A percentile compares a stretch with the other conserved stretches of the same genome.
Conservation (phyloP, 2,329 filamentous ascomycete genomes). For the Colletotrichum theobromicola region DNA sequence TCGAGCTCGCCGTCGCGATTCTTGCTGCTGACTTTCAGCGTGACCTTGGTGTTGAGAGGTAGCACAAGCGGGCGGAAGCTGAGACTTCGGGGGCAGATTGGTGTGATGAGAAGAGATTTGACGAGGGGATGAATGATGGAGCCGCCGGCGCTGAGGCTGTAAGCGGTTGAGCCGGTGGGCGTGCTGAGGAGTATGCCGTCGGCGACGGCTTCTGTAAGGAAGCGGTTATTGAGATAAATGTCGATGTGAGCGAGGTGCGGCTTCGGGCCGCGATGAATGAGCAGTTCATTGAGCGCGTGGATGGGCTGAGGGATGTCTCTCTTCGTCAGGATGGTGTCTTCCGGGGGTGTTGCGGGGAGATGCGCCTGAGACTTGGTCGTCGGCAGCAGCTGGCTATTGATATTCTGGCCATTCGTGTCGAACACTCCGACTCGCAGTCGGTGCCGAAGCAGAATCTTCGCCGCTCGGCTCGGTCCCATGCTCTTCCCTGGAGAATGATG, state of each 20-base stretch:
- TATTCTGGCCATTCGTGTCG: slow-evolving; percentile 67
- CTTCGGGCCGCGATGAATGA: slow-evolving; percentile 88
- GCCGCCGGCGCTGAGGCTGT: slow-evolving; percentile 90
- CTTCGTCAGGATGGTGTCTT: slow-evolving; percentile 17
- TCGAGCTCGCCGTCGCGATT: slow-evolving; percentile 79
- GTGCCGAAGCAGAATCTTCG: slow-evolving; percentile 85
- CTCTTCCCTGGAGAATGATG: slow-evolving; percentile 78
- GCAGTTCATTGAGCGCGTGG: slow-evolving; percentile 91
- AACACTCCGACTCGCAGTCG: slow-evolving; percentile 87
- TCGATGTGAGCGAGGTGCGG: slow-evolving; percentile 92
- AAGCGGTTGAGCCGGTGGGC: slow-evolving; percentile 93
- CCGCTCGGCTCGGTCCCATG: slow-evolving; percentile 75
- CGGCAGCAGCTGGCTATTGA: slow-evolving; percentile 56
- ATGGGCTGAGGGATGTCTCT: slow-evolving; percentile 43
- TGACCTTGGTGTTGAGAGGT: slow-evolving; percentile 84
- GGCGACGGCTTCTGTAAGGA: slow-evolving; percentile 90
- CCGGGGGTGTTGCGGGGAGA: slow-evolving; percentile 28
- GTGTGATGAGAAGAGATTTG: slow-evolving; percentile 85
- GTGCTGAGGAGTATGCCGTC: slow-evolving; percentile 95
- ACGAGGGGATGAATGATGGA: slow-evolving; percentile 95
- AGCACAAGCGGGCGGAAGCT: slow-evolving; percentile 92
- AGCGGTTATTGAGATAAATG: slow-evolving; percentile 86
- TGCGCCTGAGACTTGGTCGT: slow-evolving; percentile 44
- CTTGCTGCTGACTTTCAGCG: slow-evolving; percentile 79
- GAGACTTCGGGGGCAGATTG: slow-evolving; percentile 90